Conservation (phyloP, 2,329 filamentous ascomycete genomes). For the Curvularia sp. region DNA sequence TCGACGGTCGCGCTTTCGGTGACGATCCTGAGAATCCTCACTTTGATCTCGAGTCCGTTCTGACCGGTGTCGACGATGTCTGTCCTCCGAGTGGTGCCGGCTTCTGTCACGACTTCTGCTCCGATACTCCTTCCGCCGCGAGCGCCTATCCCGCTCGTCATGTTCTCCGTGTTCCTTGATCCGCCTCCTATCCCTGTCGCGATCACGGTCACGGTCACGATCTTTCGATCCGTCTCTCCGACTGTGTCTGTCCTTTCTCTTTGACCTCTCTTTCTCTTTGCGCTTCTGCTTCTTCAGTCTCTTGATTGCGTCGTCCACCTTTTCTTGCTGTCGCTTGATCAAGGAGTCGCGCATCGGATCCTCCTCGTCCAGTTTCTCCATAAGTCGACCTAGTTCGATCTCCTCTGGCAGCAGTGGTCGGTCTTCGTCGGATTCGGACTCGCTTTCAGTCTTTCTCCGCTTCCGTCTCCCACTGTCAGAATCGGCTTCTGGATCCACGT, state of each 20-base stretch:
- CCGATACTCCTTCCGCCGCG: constrained; percentile 21
- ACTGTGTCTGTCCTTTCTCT: constrained; percentile 46
- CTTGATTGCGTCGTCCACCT: constrained; percentile 75
- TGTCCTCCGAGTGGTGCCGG: constrained; percentile 20
- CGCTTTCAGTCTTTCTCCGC: constrained; percentile 56
- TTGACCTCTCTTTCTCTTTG: constrained; percentile 57
- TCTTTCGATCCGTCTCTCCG: constrained; percentile 36
- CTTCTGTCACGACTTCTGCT: constrained; percentile 27
- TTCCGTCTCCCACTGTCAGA: constrained; percentile 58
- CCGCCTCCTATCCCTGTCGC: constrained; percentile 27
- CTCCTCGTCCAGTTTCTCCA: constrained; percentile 86
- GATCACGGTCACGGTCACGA: constrained; percentile 31
- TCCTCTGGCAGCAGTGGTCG: constrained; percentile 81
- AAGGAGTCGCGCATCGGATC: constrained; percentile 96
- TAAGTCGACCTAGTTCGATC: constrained; percentile 75
- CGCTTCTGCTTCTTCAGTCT: constrained; percentile 59
- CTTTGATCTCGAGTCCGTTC: not conserved
- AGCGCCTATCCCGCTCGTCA: constrained; percentile 16
- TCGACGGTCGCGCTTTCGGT: constrained; percentile 20
- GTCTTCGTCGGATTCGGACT: constrained; percentile 52
- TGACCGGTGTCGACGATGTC: constrained; percentile 4
- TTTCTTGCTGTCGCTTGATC: constrained; percentile 89
- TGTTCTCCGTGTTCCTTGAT: constrained; percentile 32
- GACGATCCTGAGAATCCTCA: constrained; percentile 8
- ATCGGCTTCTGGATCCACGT: constrained; percentile 41